phyloP scores from a whole-genome alignment of 2,329 filamentous ascomycete species.

The Bipolaris bicolor region DNA sequence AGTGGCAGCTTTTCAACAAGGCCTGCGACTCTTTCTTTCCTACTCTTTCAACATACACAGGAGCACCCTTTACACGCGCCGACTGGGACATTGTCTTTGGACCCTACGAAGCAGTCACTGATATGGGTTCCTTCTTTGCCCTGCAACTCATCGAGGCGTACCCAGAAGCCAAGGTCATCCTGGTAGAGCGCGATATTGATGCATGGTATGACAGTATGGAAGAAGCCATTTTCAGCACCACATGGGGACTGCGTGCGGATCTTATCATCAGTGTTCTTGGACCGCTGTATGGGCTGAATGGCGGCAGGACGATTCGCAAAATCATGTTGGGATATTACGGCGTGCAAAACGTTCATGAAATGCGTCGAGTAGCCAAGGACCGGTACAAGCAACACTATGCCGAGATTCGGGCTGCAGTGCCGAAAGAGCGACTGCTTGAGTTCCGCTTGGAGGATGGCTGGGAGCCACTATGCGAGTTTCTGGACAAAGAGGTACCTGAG shows the following conservation, averaged over 20 bases:
- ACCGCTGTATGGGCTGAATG: conserved; percentile 1
- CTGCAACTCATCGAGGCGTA: conserved; percentile 34
- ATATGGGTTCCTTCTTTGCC: conserved; percentile 29
- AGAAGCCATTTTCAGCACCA: conserved; percentile 19
- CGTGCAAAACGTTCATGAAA: conserved; percentile 1
- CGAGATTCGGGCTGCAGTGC: conserved; percentile 23
- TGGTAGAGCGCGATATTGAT: conserved; percentile 30
- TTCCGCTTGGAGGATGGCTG: conserved; percentile 27
- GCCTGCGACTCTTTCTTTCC: conserved; percentile 10
- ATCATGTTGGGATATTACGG: conserved; percentile 12
- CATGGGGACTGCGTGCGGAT: conserved; percentile 7
- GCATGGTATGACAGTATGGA: conserved; percentile 31
- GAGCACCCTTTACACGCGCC: conserved; percentile 32
- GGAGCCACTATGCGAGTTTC: conserved; percentile 34
- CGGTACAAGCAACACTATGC: conserved; percentile 20
- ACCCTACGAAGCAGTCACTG: conserved; percentile 44
- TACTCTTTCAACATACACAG: conserved; percentile 7
- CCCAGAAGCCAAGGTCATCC: conserved; percentile 36
- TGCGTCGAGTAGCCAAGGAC: conserved; percentile 12
- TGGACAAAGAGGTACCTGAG: conserved; percentile 27
- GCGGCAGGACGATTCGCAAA: conserved; percentile 11
- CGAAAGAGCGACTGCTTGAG: conserved; percentile 27
- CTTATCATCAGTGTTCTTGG: conserved; percentile 9
- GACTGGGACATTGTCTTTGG: conserved; percentile 57
- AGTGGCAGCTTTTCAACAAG: conserved; percentile 8